Evolutionary conservation across 306 rosid species (phyloP), one percentile per base, ranked within the genome.

Genomic region (Fragaria iinumae): DNA sequence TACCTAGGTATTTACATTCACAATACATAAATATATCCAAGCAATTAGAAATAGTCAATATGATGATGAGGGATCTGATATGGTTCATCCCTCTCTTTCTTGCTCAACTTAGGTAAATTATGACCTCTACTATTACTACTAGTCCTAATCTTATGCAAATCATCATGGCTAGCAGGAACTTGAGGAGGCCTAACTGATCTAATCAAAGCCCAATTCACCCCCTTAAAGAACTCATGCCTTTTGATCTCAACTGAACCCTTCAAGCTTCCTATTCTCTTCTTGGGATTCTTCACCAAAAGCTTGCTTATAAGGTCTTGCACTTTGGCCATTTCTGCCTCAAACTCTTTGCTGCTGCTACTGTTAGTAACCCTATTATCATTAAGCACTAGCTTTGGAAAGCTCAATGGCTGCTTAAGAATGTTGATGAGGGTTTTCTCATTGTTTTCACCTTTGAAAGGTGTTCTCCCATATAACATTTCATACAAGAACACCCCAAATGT

Each of bases 371-470:
- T 63, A 32, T 63, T 63, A 32, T 32, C 87, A 70, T 79, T 67
- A 11, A 67, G 50, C 23, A 67, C 72, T 21, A 67, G 85, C 50
- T 91, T 92, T 14, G 99, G 97, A 34, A 95, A 95, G 17, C 77
- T 71, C 66, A 95, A 76, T 5, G 97, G 93, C 80, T 88, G 89
- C 76, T 87, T 92, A 5, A 95, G 79, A 10, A 95, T 95, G 83
- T 90, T 95, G 18, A 92, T 62, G 1, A 95, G 87, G 8, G 97
- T 95, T 76, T 89, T 90, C 89, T 91, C 97, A 36, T 95, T 95
- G 80, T 90, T 95, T 48, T 95, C 99, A 8, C 99, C 99, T 73
- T 95, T 95, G 81, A 95, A 95, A 0, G 98, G 98, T 11, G 98
- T 95, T 52, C 80, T 81, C 4, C 97, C 98, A n/a, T 85, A 92